Conservation (phyloP, 768 basidiomycete genomes). For the Amanita pseudoporphyria region DNA sequence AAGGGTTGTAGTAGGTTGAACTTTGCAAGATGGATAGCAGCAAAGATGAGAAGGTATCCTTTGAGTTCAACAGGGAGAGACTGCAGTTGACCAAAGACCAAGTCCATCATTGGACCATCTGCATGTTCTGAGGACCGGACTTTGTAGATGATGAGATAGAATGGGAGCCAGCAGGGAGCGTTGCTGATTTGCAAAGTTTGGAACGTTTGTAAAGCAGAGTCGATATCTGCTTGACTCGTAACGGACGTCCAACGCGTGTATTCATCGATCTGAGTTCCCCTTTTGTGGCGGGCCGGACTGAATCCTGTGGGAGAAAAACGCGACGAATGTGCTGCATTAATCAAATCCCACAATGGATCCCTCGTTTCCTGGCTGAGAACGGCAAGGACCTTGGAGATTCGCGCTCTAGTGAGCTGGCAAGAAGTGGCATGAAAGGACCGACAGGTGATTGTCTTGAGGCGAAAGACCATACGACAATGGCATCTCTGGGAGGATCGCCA, state of each 20-base stretch:
- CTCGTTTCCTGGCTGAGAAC: constrained; percentile 22
- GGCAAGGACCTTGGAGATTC: constrained; percentile 24
- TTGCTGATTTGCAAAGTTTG: background rate
- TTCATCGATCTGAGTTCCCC: constrained; percentile 24
- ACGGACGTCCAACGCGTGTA: constrained; percentile 30
- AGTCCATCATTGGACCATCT: constrained; percentile 27
- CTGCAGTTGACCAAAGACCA: constrained; percentile 32
- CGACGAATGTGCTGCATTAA: constrained; percentile 22
- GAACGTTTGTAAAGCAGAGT: constrained; percentile 13
- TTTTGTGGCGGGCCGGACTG: constrained; percentile 20
- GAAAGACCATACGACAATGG: too few species aligned
- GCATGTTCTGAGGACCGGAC: constrained; percentile 37
- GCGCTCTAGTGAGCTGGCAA: constrained; percentile 11
- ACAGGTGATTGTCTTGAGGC: constrained; percentile 6
- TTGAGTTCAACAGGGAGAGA: constrained; percentile 21
- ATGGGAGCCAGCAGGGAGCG: constrained; percentile 45
- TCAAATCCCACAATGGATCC: constrained; percentile 33
- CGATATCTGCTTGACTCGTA: constrained; percentile 24
- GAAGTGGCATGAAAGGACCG: constrained; percentile 10
- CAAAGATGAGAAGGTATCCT: constrained; percentile 36
- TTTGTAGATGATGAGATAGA: constrained; percentile 38
- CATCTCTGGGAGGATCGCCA: background rate
- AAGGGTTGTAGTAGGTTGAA: constrained; percentile 40
- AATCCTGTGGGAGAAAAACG: constrained; percentile 16
- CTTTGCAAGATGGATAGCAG: constrained; percentile 37